These are phyloP conservation scores for Brassica hybrid DNA, from an alignment of 441 rosid genomes.

Conservation along the genomic window DNA sequence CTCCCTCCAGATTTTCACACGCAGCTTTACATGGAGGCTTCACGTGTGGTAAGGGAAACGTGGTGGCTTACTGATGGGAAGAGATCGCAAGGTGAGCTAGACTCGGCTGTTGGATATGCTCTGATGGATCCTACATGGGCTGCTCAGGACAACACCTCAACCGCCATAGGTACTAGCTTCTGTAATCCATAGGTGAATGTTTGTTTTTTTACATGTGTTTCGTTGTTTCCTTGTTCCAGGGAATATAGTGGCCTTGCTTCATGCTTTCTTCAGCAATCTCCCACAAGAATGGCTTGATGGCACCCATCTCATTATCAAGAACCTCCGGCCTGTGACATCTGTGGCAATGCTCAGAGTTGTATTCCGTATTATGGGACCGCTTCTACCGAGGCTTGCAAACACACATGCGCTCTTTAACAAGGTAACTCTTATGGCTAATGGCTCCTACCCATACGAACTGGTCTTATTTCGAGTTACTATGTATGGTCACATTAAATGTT, in stretches of 20 bases:
- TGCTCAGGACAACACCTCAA: constrained; percentile 97
- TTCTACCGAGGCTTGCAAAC: constrained; percentile 92
- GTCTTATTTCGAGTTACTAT: too few relatives aligned
- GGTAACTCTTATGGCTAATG: constrained; percentile 62
- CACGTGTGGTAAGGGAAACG: constrained; percentile 79
- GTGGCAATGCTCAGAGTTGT: constrained; percentile 94
- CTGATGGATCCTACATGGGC: constrained; percentile 99
- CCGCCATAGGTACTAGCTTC: constrained; percentile 78
- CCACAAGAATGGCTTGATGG: constrained; percentile 99
- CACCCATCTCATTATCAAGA: constrained; percentile 70
- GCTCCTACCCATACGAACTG: not conserved
- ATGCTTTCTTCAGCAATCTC: constrained; percentile 93
- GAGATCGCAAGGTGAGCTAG: constrained; percentile 76
- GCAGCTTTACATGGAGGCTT: constrained; percentile 85
- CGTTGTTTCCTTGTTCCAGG: constrained; percentile 58
- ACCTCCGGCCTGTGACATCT: constrained; percentile 90
- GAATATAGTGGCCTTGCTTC: constrained; percentile 86
- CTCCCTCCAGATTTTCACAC: constrained; percentile 85
- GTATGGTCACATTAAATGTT: too few relatives aligned
- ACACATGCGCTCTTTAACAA: constrained; percentile 88
- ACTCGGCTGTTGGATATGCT: constrained; percentile 94
- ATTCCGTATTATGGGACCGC: constrained; percentile 93
- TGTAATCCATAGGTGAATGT: constrained; percentile 18
- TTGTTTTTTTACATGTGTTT: constrained; percentile 14
- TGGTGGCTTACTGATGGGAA: constrained; percentile 91